phyloP scores from a whole-genome alignment of 2,329 filamentous ascomycete species.

The Xylariaceae sp. region DNA sequence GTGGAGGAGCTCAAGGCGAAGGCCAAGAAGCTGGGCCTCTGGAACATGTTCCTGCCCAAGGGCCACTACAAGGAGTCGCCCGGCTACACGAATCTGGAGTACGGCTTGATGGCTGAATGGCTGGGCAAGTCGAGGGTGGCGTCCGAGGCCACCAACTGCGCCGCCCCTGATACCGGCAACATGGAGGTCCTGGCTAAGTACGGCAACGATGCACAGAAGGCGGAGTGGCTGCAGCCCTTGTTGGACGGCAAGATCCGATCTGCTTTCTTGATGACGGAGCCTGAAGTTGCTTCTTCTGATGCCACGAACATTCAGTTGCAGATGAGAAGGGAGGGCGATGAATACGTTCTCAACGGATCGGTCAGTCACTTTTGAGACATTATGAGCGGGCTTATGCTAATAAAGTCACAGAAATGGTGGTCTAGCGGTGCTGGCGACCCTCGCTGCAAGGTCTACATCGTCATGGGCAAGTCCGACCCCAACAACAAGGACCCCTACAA shows the following conservation, averaged over 20 bases:
- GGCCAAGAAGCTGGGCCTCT: slow-evolving; percentile 77
- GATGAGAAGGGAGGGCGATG: slow-evolving; percentile 76
- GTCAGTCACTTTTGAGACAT: too few species aligned
- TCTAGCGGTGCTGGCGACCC: slow-evolving; percentile 91
- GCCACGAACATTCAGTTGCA: slow-evolving; percentile 86
- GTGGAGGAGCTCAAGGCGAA: slow-evolving; percentile 86
- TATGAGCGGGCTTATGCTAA: too few species aligned
- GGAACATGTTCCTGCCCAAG: slow-evolving; percentile 98
- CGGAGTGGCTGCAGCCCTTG: slow-evolving; percentile 73
- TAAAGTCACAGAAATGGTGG: slow-evolving; percentile 82
- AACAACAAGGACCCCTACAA: slow-evolving; percentile 71
- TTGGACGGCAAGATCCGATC: slow-evolving; percentile 81
- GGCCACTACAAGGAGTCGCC: slow-evolving; percentile 94
- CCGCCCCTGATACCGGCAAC: slow-evolving; percentile 88
- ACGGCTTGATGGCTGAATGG: slow-evolving; percentile 95
- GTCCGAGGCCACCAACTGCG: slow-evolving; percentile 83
- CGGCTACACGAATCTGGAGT: slow-evolving; percentile 92
- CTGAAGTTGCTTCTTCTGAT: slow-evolving; percentile 80
- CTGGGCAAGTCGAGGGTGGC: slow-evolving; percentile 80
- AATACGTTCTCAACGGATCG: slow-evolving; percentile 85
- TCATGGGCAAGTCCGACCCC: slow-evolving; percentile 89
- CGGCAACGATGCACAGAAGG: slow-evolving; percentile 79
- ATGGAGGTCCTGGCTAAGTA: slow-evolving; percentile 96
- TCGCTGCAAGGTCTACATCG: slow-evolving; percentile 87
- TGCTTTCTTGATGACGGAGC: slow-evolving; percentile 92